A percentile compares a stretch with the other conserved stretches of the same genome.
Evolutionary conservation across 306 rosid species (phyloP).

Genomic region (Styphnolobium japonicum): DNA sequence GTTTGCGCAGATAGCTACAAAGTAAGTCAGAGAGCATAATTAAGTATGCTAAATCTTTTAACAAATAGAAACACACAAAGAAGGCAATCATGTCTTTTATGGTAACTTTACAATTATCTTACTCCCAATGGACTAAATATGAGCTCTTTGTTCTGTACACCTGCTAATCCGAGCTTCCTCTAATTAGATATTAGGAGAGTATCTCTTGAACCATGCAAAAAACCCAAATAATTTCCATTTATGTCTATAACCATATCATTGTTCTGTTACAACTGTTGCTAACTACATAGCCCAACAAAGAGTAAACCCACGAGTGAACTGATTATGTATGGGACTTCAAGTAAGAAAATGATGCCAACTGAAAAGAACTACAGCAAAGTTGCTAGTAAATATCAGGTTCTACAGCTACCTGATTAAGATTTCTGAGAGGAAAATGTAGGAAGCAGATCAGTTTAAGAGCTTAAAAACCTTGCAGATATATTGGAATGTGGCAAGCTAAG

Average conservation of each 20-base stretch:
- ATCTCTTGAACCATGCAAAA: background rate
- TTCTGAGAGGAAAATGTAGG: background rate
- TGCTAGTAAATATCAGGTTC: background rate
- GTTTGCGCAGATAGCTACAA: constrained; percentile 75
- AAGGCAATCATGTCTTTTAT: background rate
- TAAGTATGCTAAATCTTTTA: constrained; percentile 5
- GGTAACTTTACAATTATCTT: background rate
- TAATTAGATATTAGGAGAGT: constrained; percentile 1
- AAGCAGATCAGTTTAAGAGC: background rate
- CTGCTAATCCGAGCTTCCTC: background rate
- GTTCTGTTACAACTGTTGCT: background rate
- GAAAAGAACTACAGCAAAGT: background rate
- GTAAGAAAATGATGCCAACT: background rate
- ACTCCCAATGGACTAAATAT: background rate
- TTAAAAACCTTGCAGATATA: background rate
- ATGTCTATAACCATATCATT: background rate
- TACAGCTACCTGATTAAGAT: background rate
- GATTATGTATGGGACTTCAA: background rate
- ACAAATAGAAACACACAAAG: background rate
- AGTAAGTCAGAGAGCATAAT: constrained; percentile 20
- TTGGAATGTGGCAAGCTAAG: background rate
- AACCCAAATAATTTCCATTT: background rate
- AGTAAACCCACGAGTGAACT: background rate
- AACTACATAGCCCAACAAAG: background rate
- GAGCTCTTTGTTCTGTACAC: background rate